These are phyloP conservation scores for Hirsutella minnesotensis DNA, from an alignment of 2,329 filamentous ascomycete genomes.

Conservation along the genomic window DNA sequence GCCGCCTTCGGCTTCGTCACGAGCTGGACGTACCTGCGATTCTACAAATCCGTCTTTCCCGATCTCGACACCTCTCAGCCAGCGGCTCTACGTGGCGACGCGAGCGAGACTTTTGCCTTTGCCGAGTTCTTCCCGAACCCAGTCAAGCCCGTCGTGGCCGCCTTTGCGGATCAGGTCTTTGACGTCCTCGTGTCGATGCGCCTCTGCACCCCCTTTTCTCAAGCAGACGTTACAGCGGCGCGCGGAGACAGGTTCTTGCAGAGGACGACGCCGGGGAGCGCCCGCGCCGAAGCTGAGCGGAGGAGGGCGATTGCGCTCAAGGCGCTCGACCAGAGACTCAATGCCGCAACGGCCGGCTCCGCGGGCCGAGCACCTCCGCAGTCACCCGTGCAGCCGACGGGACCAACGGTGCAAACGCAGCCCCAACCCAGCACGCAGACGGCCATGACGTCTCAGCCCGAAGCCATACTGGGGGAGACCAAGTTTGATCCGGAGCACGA, in stretches of 20 bases:
- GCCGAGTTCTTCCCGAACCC: conserved; percentile 88
- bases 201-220: conserved; percentile 76
- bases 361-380: conserved; percentile 15
- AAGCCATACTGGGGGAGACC: conserved; percentile 54
- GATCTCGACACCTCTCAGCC: conserved; percentile 53
- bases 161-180: conserved; percentile 65
- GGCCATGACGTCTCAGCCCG: conserved; percentile 42
- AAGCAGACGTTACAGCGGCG: conserved; percentile 64
- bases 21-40: conserved; percentile 92
- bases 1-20: conserved; percentile 71
- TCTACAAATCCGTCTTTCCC: conserved; percentile 71
- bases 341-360: conserved; percentile 59
- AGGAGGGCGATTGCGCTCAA: conserved; percentile 81
- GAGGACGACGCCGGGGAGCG: conserved; percentile 49
- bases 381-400: conserved; percentile 28
- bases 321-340: conserved; percentile 81
- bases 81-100: conserved; percentile 66
- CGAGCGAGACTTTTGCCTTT: conserved; percentile 92
- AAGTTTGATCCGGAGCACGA: conserved; percentile 57
- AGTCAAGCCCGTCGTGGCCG: conserved; percentile 64
- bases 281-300: conserved; percentile 84
- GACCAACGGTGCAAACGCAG: conserved; percentile 45
- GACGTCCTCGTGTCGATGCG: conserved; percentile 60
- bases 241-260: conserved; percentile 48
- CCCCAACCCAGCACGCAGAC: conserved; percentile 43